phyloP scores from a whole-genome alignment of 352 stramenopile species.

The Pythium sukuiense region DNA sequence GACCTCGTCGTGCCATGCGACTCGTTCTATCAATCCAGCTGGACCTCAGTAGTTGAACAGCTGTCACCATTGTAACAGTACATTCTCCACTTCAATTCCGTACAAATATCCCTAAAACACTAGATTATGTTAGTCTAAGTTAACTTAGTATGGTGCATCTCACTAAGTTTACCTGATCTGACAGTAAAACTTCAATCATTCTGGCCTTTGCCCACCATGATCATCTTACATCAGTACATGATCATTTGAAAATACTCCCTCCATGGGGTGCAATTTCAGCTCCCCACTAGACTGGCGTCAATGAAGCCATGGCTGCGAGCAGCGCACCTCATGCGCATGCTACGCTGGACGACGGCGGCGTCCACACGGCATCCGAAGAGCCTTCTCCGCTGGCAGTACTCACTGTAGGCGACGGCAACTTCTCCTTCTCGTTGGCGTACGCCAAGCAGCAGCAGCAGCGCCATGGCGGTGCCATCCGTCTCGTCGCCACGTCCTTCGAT shows the following conservation, averaged over 20 bases:
- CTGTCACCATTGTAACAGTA: background rate
- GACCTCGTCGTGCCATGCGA: background rate
- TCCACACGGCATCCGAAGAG: background rate
- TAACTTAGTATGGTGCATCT: background rate
- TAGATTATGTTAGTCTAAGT: background rate
- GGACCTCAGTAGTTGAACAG: background rate
- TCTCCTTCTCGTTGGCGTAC: slow-evolving; percentile 36
- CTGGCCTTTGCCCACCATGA: background rate
- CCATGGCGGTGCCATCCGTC: slow-evolving; percentile 5
- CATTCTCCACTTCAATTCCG: background rate
- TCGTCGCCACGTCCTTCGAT: slow-evolving; percentile 56
- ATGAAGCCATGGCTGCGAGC: slow-evolving; percentile 16
- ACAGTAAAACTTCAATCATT: background rate
- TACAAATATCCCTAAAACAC: background rate
- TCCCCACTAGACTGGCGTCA: background rate
- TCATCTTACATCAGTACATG: background rate
- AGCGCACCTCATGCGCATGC: background rate
- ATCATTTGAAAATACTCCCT: background rate
- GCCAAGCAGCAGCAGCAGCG: slow-evolving; percentile 13
- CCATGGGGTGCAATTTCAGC: slow-evolving; percentile 5
- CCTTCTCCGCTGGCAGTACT: slow-evolving; percentile 21
- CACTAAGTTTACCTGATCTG: background rate
- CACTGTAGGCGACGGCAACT: slow-evolving; percentile 37
- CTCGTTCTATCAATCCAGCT: background rate
- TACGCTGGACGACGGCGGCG: background rate